Percentiles rank a stretch among this genome's conserved stretches.
Conservation (phyloP, 2,329 filamentous ascomycete species). For the Anisogramma anomala region DNA sequence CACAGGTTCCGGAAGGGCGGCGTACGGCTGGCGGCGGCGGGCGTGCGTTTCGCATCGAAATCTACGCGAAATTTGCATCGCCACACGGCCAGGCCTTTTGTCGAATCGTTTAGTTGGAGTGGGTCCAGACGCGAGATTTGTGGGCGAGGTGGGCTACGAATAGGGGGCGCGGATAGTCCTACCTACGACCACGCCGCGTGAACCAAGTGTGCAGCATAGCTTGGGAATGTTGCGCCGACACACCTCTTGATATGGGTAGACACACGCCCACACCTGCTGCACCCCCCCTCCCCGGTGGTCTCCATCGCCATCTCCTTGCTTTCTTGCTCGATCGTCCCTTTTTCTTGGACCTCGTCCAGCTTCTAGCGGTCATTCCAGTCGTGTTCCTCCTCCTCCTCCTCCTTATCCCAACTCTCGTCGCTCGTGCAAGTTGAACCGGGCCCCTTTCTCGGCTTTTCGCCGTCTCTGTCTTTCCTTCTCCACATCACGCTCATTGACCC, state of each 20-base stretch:
- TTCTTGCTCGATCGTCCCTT: neutral
- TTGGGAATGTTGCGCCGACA: too few species aligned
- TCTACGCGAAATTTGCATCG: too few species aligned
- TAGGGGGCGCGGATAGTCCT: neutral
- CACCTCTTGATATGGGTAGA: too few species aligned
- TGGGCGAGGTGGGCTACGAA: neutral
- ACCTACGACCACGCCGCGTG: neutral
- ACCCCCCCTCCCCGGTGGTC: neutral
- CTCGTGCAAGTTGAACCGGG: constrained; percentile 10
- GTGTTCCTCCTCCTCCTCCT: constrained; percentile 2
- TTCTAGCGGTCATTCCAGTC: neutral
- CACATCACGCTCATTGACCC: constrained; percentile 13
- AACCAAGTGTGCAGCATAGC: too few species aligned
- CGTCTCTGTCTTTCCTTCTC: constrained; percentile 2
- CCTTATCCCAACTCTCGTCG: constrained; percentile 1
- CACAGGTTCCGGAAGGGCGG: too few species aligned
- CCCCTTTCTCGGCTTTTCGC: constrained; percentile 8
- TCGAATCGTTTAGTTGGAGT: too few species aligned
- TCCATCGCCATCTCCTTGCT: constrained; percentile 3
- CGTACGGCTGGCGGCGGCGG: too few species aligned
- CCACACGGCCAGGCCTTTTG: too few species aligned
- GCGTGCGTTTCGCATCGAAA: too few species aligned
- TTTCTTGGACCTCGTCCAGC: neutral
- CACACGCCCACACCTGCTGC: neutral
- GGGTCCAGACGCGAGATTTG: too few species aligned